Evolutionary conservation across 805 yeast species (phyloP), one percentile per base, ranked within the genome.

Genomic region (Starmerella lactis-condensi): DNA sequence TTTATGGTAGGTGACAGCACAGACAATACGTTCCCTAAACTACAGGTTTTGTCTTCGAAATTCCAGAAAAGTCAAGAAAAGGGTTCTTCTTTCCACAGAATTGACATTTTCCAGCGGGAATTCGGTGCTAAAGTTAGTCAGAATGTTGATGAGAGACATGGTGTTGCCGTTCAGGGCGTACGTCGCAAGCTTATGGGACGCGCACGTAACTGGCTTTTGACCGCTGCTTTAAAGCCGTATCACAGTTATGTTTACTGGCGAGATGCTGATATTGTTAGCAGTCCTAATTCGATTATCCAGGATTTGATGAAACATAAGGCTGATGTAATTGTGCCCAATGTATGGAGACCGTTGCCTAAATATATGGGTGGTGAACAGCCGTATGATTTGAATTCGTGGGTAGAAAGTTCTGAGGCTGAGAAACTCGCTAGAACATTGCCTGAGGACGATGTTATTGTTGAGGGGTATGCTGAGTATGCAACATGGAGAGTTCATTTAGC

Each of bases 401-500:
- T 78, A 35, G 96, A 85, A 58, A 72, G 85, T 4, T 73, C 69
- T 4, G 69, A 74, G 11, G 95, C 79, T 1, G 29, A 51, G 14
- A 50, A 54, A 7, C 52, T 58, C 13, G 63, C 63, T 13, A 27
- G 39, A 15, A 48, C 61, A 10, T 59, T 85, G 35, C 78, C 74
- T 47, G 95, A 83, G 54, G 93, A 85, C 55, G 91, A 89, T 1
- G 92, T 85, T 36, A 85, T 85, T 38, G 96, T 83, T 9, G 96
- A 83, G 57, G 96, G 96, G n/a, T 93, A 93, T 19, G 85, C 81
- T 10, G 96, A 85, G 57, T 85, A 81, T 54, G 89, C 92, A 27
- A 85, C 96, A 1, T 85, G 95, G 95, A 68, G 96, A 54, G 92
- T 94, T 3, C 96, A 85, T 56, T 60, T 85, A 41, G 95, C 95